Evolutionary conservation across 2,329 filamentous ascomycete species (phyloP).

Genomic region (Cladobotryum protrusum): DNA sequence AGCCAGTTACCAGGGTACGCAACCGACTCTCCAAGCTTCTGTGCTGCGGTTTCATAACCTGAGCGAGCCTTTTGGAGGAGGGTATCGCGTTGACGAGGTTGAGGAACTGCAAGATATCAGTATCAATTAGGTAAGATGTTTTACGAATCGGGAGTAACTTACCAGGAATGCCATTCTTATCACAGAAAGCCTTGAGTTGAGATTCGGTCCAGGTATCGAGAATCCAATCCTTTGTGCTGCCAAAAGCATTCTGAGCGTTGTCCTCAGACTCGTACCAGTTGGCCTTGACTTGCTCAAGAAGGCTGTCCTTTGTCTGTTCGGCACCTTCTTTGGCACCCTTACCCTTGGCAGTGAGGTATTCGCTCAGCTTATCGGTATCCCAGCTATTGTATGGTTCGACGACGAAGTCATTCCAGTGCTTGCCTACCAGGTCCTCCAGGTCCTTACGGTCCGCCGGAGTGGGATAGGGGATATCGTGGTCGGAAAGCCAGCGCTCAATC

Average conservation of each 20-base stretch:
- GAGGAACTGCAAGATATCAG: constrained; percentile 51
- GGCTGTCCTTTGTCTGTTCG: constrained; percentile 60
- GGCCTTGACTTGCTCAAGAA: constrained; percentile 62
- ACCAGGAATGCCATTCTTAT: constrained; percentile 76
- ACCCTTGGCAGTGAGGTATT: constrained; percentile 66
- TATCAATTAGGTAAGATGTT: background rate
- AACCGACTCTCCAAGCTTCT: constrained; percentile 66
- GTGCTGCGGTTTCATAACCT: constrained; percentile 73
- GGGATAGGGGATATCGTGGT: constrained; percentile 88
- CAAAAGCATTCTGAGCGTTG: constrained; percentile 64
- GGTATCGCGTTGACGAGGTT: constrained; percentile 79
- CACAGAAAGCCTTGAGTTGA: constrained; percentile 86
- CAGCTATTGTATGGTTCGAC: constrained; percentile 70
- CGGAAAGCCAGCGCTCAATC: constrained; percentile 92
- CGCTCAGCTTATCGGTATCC: constrained; percentile 61
- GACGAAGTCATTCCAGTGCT: constrained; percentile 79
- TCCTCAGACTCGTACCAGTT: constrained; percentile 78
- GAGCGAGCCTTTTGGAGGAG: constrained; percentile 71
- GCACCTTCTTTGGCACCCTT: constrained; percentile 61
- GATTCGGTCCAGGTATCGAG: constrained; percentile 94
- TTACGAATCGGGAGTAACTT: constrained; percentile 12
- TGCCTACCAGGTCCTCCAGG: constrained; percentile 81
- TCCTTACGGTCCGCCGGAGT: constrained; percentile 86
- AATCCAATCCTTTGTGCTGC: constrained; percentile 79
- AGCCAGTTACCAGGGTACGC: constrained; percentile 95